phyloP scores from a whole-genome alignment of 192 early-diverging fungal genomes.

The Allomyces macrogynus region DNA sequence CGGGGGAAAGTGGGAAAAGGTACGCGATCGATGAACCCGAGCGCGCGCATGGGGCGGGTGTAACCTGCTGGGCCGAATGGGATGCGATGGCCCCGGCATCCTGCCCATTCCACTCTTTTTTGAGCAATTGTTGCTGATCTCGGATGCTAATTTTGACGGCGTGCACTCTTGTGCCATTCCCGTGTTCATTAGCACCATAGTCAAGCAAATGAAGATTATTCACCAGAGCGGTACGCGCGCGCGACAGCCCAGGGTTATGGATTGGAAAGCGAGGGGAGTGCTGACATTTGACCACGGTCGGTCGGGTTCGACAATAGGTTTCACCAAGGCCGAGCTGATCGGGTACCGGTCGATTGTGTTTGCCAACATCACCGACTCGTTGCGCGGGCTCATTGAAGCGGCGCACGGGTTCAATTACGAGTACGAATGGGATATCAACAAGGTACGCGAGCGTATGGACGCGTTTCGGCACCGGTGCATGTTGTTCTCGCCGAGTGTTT shows the following conservation, averaged over 20 bases:
- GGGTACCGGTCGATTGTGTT: slow-evolving; percentile 41
- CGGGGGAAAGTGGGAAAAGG: no score
- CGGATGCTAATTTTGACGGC: neutral
- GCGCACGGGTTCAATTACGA: slow-evolving; percentile 7
- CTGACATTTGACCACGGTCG: slow-evolving; percentile 47
- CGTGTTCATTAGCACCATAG: slow-evolving; percentile 42
- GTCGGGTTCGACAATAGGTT: slow-evolving; percentile 75
- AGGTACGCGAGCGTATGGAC: neutral
- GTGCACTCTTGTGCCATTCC: neutral
- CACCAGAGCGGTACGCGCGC: slow-evolving; percentile 44
- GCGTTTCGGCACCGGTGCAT: neutral
- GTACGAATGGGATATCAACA: slow-evolving; percentile 6
- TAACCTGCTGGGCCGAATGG: slow-evolving; percentile 67
- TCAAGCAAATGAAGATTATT: slow-evolving; percentile 97
- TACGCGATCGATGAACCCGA: no score
- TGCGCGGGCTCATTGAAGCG: slow-evolving; percentile 12
- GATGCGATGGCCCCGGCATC: slow-evolving; percentile 36
- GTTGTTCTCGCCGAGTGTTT: neutral
- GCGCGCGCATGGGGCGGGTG: no score
- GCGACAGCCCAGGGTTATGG: no score
- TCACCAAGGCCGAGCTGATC: slow-evolving; percentile 50
- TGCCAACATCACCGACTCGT: slow-evolving; percentile 30
- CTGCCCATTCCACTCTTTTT: no score
- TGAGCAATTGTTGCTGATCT: no score
- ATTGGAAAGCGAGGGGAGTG: slow-evolving; percentile 59